Conservation (phyloP, 352 stramenopile genomes). For the Plasmopara viticola region DNA sequence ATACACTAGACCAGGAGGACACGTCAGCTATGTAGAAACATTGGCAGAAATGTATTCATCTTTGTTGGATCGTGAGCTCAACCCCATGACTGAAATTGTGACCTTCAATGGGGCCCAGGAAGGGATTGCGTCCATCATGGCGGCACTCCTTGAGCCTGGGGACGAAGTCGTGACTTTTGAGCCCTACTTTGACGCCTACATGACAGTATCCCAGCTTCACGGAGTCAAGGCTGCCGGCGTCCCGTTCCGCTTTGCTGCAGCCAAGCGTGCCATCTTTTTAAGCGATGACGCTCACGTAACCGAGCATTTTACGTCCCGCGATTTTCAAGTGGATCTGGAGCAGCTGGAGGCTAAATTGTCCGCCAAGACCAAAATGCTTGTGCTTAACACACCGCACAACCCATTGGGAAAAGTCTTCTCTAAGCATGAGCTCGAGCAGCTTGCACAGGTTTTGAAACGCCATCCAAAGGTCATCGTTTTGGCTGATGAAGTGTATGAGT, state of each 20-base stretch:
- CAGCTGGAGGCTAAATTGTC: conserved; percentile 86
- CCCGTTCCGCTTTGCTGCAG: conserved; percentile 49
- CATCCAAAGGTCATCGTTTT: conserved; percentile 91
- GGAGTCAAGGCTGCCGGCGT: conserved; percentile 71
- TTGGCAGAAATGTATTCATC: conserved; percentile 78
- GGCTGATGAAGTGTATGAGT: conserved; percentile 98
- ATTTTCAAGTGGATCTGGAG: conserved; percentile 82
- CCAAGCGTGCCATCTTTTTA: conserved; percentile 42
- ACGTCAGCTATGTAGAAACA: conserved; percentile 70
- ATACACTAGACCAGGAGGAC: conserved; percentile 85
- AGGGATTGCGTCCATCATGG: conserved; percentile 77
- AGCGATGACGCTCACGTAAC: conserved; percentile 13
- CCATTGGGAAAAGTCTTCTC: conserved; percentile 98
- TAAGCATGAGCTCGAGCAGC: conserved; percentile 87
- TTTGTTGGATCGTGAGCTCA: conserved; percentile 51
- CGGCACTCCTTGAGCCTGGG: conserved; percentile 67
- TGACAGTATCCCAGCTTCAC: conserved; percentile 78
- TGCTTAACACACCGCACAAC: conserved; percentile 99
- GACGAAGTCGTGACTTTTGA: conserved; percentile 86
- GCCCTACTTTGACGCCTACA: conserved; percentile 89
- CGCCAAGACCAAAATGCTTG: conserved; percentile 89
- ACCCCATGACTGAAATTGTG: conserved; percentile 78
- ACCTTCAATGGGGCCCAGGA: conserved; percentile 87
- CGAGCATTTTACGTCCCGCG: conserved; percentile 49
- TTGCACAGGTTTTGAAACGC: conserved; percentile 78